phyloP scores from a whole-genome alignment of 352 stramenopile species.

The Globisporangium solare region DNA sequence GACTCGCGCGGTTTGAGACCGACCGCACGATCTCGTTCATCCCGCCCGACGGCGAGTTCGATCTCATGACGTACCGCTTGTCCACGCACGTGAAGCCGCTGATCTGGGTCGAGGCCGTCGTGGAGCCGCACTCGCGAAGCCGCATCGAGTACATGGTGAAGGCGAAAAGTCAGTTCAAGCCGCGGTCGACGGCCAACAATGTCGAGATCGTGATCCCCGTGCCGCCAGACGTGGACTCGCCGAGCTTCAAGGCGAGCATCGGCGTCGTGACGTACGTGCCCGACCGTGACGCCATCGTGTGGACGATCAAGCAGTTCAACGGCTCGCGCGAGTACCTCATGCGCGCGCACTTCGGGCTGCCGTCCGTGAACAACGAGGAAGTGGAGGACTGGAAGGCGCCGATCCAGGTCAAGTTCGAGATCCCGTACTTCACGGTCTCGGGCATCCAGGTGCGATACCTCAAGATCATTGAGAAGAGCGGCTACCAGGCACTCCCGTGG shows the following conservation, averaged over 20 bases:
- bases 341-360: slow-evolving; percentile 98
- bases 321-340: slow-evolving; percentile 98
- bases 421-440: slow-evolving; percentile 94
- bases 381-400: slow-evolving; percentile 88
- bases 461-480: slow-evolving; percentile 99
- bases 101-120: slow-evolving; percentile 98
- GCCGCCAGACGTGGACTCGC: slow-evolving; percentile 97
- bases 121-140: slow-evolving; percentile 95
- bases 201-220: slow-evolving; percentile 99
- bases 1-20: slow-evolving; percentile 98
- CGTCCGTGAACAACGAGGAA: slow-evolving; percentile 91
- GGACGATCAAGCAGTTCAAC: slow-evolving; percentile 99
- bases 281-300: slow-evolving; percentile 97
- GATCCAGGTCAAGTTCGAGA: slow-evolving; percentile 96
- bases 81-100: slow-evolving; percentile 99
- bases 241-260: slow-evolving; percentile 98
- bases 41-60: slow-evolving; percentile 99
- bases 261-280: slow-evolving; percentile 98
- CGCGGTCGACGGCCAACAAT: slow-evolving; percentile 97
- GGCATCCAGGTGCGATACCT: slow-evolving; percentile 99
- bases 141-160: slow-evolving; percentile 99
- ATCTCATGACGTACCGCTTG: slow-evolving; percentile 99
- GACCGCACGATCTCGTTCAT: slow-evolving; percentile 99
- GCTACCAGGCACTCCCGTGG: slow-evolving; percentile 99
- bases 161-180: slow-evolving; percentile 99